phyloP scores from a whole-genome alignment of 495 filamentous ascomycete species.

The Staphylotrichum tortipilum region DNA sequence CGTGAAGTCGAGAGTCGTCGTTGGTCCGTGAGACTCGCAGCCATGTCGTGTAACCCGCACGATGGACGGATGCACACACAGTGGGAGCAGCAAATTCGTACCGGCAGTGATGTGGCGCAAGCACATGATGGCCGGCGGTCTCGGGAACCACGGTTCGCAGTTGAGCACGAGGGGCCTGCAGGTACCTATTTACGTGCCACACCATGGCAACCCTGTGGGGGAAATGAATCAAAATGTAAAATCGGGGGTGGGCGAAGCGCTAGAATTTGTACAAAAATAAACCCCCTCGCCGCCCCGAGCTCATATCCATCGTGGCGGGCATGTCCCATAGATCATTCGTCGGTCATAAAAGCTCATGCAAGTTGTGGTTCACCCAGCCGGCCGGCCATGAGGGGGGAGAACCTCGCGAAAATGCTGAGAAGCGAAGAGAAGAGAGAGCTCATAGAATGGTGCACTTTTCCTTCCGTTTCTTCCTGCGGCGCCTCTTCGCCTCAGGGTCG shows the following conservation, averaged over 20 bases:
- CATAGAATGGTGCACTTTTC: conserved; percentile 24
- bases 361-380: neutral
- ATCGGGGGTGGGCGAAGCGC: neutral
- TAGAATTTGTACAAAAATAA: neutral
- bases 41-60: neutral
- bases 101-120: neutral
- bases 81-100: neutral
- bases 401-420: neutral
- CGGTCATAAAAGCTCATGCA: conserved; percentile 11
- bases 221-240: neutral
- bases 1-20: too few species aligned
- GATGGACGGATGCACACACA: too few species aligned
- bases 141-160: too few species aligned
- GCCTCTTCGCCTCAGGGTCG: conserved; percentile 13
- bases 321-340: conserved; percentile 8
- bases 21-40: too few species aligned
- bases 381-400: neutral
- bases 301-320: conserved; percentile 7
- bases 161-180: too few species aligned
- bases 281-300: neutral
- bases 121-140: too few species aligned
- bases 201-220: neutral
- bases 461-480: conserved; percentile 15
- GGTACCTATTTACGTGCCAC: too few species aligned
- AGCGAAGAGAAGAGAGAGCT: neutral